Percentiles rank a stretch among this genome's conserved stretches.
These are phyloP conservation scores for Fusarium staphyleae DNA, from an alignment of 2,329 filamentous ascomycete genomes.

Conservation along the genomic window DNA sequence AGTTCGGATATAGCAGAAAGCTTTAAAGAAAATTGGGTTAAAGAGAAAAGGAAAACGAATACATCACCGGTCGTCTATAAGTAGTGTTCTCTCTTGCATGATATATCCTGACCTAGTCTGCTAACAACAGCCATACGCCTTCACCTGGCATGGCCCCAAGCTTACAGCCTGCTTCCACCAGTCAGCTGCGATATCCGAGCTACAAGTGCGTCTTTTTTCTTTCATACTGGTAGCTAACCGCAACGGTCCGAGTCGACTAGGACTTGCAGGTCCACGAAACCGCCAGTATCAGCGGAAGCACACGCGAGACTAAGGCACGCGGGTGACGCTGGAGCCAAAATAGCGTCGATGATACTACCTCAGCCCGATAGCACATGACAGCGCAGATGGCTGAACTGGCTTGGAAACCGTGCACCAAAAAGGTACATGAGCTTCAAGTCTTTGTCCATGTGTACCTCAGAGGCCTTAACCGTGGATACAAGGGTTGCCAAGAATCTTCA, in stretches of 20 bases:
- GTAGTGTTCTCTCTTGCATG: conserved; percentile 17
- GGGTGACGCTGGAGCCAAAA: conserved; percentile 6
- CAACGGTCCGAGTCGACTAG: conserved; percentile 1
- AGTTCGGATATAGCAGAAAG: not conserved
- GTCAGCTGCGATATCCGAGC: conserved; percentile 24
- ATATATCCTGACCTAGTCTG: conserved; percentile 4
- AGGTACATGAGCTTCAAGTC: conserved; percentile 3
- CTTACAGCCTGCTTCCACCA: not conserved
- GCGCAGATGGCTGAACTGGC: conserved; percentile 5
- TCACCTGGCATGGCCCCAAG: conserved; percentile 21
- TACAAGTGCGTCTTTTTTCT: conserved; percentile 32
- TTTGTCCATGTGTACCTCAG: too few species aligned
- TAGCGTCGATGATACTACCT: conserved; percentile 12
- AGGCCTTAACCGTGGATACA: conserved; percentile 29
- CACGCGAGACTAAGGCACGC: conserved; percentile 21
- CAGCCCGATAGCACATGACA: conserved; percentile 21
- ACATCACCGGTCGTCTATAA: conserved; percentile 29
- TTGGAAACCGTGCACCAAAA: conserved; percentile 3
- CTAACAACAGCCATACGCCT: conserved; percentile 20
- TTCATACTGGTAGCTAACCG: conserved; percentile 10
- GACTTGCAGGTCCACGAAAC: not conserved
- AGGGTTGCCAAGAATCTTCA: conserved; percentile 29
- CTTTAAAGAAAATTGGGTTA: conserved; percentile 6
- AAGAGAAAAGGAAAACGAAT: conserved; percentile 11
- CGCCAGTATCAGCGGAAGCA: not conserved